phyloP scores from a whole-genome alignment of 2,329 filamentous ascomycete species.

The Pyrenophora seminiperda region DNA sequence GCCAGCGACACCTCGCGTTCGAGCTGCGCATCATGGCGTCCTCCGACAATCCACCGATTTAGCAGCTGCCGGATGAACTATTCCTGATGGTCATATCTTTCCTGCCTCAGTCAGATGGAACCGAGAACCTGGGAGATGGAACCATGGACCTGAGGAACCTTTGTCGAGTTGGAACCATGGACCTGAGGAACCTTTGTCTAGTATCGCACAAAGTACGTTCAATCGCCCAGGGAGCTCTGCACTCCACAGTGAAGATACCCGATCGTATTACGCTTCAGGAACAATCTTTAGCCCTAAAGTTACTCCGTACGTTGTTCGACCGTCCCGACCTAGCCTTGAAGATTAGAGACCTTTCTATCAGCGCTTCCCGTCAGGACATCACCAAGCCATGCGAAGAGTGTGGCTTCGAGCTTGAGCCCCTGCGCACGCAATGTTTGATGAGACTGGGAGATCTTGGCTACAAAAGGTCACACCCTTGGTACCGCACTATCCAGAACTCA shows the following conservation, averaged over 20 bases:
- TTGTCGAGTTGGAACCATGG: conserved; percentile 10
- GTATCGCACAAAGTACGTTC: conserved; percentile 24
- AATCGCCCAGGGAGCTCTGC: conserved; percentile 25
- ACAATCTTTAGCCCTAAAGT: no score
- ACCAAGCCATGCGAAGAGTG: conserved; percentile 19
- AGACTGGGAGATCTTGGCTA: conserved; percentile 20
- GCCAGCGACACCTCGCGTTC: no score
- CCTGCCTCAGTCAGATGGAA: conserved; percentile 22
- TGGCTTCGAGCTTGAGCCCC: conserved; percentile 14
- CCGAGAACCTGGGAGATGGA: no score
- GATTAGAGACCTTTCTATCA: conserved; percentile 23
- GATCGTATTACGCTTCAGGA: no score
- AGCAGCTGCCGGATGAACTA: conserved; percentile 29
- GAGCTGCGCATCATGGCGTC: background rate
- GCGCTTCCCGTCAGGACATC: conserved; percentile 23
- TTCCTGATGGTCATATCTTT: conserved; percentile 23
- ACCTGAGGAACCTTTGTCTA: conserved; percentile 25
- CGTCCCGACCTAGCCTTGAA: conserved; percentile 29
- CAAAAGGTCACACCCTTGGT: conserved; percentile 20
- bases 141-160: conserved; percentile 22
- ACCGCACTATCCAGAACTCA: conserved; percentile 23
- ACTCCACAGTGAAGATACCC: conserved; percentile 20
- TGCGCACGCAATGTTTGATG: conserved; percentile 19
- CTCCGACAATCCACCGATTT: conserved; percentile 4
- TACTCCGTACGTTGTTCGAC: conserved; percentile 30